Base-by-base conservation (phyloP, 2,329 filamentous ascomycete genomes). In the Botryotinia globosa region DNA sequence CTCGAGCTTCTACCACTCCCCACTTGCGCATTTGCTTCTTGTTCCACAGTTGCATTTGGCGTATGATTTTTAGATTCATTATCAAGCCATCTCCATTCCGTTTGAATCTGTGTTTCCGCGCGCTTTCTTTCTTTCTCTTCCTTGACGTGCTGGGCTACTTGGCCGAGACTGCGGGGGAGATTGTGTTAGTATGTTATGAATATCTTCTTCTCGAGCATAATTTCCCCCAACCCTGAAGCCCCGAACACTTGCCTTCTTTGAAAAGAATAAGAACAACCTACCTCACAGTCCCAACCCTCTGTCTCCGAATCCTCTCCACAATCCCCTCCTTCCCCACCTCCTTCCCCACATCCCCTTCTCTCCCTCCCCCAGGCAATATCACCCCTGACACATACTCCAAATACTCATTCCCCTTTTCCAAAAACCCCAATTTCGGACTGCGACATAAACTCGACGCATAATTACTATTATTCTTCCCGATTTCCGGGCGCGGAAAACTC, bases 221-320 rank as follows among this genome's bases (percentile, higher is more conserved):
- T 5, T 25, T 37, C 34, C 9, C 10, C 25, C 25, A 4, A 7
- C 2, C n/a, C 25, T 39, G 39, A 25, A 14, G 5, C 18, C 32
- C 51, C n/a, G 18, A 29, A 18, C 5, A n/a, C 1, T 12, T 32
- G 1, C 20, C 1, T 5, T n/a, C 1, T 16, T 54, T 12, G 7
- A 5, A 14, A 51, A 18, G 2, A 37, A 65, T 12, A 9, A 42
- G 42, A 25, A 1, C 0, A 32, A 54, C 65, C 25, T 32, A 54
- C 45, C 61, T 71, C 45, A 45, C 48, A 45, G 63, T 74, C 22
- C 51, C 72, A 25, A 70, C 66, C 63, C 64, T 75, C 72, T 75
- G 74, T 61, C 73, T 78, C 58, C 73, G 75, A 48, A 79, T 75
- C 56, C 74, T 79, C 25, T 77, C 75, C 22, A 78, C 44, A 51